A percentile compares a stretch with the other conserved stretches of the same genome.
These are phyloP conservation scores for Emericellopsis cladophorae DNA, from an alignment of 2,329 filamentous ascomycete species.

Conservation along the genomic window DNA sequence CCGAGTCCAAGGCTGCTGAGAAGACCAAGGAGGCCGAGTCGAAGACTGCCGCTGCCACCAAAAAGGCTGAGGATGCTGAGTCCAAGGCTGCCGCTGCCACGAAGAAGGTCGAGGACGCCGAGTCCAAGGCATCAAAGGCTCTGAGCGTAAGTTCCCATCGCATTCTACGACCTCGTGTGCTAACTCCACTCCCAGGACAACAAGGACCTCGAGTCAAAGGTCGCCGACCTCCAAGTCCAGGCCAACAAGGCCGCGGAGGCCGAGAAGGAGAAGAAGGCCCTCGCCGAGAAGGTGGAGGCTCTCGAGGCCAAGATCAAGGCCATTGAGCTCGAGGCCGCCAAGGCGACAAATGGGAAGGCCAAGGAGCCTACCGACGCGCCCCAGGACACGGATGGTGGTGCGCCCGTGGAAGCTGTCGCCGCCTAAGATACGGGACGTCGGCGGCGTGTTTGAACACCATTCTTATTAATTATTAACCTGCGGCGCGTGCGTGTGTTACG, in stretches of 20 bases:
- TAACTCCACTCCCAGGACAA: background rate
- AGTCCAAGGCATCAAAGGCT: background rate
- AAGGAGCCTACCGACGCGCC: background rate
- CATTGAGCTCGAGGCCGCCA: background rate
- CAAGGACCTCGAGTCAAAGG: background rate
- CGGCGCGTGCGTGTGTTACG: background rate
- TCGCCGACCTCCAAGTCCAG: background rate
- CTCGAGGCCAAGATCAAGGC: background rate
- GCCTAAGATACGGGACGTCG: no score
- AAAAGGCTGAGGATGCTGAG: background rate
- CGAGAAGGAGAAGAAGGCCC: background rate
- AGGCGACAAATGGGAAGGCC: background rate
- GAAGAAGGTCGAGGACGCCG: constrained; percentile 1
- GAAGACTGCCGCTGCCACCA: background rate
- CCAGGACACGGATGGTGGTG: background rate
- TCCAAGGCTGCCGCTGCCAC: background rate
- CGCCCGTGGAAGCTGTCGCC: background rate
- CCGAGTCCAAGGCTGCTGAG: background rate
- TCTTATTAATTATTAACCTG: background rate
- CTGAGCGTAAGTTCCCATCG: background rate
- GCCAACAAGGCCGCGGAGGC: background rate
- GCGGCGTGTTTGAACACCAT: no score
- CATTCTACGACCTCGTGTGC: no score
- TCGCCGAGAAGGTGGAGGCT: background rate
- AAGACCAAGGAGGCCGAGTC: background rate